Evolutionary conservation across 2,329 filamentous ascomycete species (phyloP).

Genomic region (Colletotrichum tropicale): DNA sequence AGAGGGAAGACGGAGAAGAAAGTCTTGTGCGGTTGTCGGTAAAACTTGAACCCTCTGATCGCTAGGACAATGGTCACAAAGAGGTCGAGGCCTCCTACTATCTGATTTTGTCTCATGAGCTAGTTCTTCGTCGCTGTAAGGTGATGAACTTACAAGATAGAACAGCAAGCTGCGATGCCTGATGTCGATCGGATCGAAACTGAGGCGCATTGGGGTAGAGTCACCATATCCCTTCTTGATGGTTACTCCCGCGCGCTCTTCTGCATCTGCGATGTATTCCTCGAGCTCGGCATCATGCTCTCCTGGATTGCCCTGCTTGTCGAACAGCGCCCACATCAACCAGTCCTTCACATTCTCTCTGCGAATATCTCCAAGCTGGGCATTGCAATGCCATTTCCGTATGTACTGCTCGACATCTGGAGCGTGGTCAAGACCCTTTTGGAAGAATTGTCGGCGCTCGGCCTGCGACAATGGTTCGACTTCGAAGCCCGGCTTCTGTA

Average conservation of each 20-base stretch:
- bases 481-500: slow-evolving; percentile 41
- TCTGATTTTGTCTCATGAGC: background rate
- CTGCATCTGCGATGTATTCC: slow-evolving; percentile 53
- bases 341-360: slow-evolving; percentile 72
- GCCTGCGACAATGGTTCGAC: slow-evolving; percentile 44
- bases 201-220: slow-evolving; percentile 65
- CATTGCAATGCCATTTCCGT: slow-evolving; percentile 69
- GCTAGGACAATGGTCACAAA: slow-evolving; percentile 48
- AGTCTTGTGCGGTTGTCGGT: slow-evolving; percentile 36
- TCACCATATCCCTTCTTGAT: slow-evolving; percentile 60
- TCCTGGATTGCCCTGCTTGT: slow-evolving; percentile 44
- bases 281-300: slow-evolving; percentile 46
- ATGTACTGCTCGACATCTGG: slow-evolving; percentile 62
- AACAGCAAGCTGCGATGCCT: slow-evolving; percentile 67
- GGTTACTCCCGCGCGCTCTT: slow-evolving; percentile 53
- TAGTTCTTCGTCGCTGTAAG: slow-evolving; percentile 30
- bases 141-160: slow-evolving; percentile 53
- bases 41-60: slow-evolving; percentile 55
- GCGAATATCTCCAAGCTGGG: slow-evolving; percentile 59
- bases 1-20: slow-evolving; percentile 62
- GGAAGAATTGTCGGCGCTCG: slow-evolving; percentile 61
- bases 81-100: slow-evolving; percentile 48
- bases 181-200: slow-evolving; percentile 66
- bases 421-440: slow-evolving; percentile 58
- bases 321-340: slow-evolving; percentile 71